Evolutionary conservation across 345 rosid genomes (phyloP).

Genomic region (Litchi chinensis): DNA sequence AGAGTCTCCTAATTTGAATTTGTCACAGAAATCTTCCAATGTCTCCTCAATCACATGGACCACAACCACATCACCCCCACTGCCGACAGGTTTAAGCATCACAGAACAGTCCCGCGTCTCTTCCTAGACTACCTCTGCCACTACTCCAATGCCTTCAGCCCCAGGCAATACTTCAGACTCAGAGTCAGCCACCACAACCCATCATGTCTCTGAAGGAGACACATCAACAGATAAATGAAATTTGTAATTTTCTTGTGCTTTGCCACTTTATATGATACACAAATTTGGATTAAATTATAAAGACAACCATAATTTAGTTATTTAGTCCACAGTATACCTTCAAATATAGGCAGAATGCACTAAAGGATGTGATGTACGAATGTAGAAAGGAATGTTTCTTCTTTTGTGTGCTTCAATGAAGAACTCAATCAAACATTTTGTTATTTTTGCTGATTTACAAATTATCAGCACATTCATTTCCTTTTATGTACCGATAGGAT

Average conservation of each 20-base stretch:
- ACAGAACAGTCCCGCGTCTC: no score
- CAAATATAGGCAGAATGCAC: constrained; percentile 13
- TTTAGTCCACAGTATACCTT: background rate
- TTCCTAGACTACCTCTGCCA: constrained; percentile 5
- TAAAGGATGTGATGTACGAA: background rate
- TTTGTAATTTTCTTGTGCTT: background rate
- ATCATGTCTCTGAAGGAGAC: constrained; percentile 19
- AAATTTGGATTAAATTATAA: constrained; percentile 15
- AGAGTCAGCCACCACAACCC: constrained; percentile 19
- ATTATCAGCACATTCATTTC: no score
- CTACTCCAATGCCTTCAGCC: constrained; percentile 26
- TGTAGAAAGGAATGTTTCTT: constrained; percentile 5
- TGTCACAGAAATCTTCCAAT: no score
- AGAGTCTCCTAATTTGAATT: no score
- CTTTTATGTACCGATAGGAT: no score
- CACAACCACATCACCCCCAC: no score
- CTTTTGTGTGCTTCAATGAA: background rate
- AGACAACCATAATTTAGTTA: background rate
- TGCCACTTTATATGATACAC: background rate
- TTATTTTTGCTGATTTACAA: background rate
- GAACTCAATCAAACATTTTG: background rate
- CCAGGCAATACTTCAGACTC: constrained; percentile 24
- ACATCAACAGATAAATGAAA: constrained; percentile 24
- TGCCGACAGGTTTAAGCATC: no score
- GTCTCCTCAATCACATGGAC: no score